Evolutionary conservation across 2,329 filamentous ascomycete species (phyloP), one percentile per base, ranked within the genome.

Genomic region (Trichoderma endophyticum): DNA sequence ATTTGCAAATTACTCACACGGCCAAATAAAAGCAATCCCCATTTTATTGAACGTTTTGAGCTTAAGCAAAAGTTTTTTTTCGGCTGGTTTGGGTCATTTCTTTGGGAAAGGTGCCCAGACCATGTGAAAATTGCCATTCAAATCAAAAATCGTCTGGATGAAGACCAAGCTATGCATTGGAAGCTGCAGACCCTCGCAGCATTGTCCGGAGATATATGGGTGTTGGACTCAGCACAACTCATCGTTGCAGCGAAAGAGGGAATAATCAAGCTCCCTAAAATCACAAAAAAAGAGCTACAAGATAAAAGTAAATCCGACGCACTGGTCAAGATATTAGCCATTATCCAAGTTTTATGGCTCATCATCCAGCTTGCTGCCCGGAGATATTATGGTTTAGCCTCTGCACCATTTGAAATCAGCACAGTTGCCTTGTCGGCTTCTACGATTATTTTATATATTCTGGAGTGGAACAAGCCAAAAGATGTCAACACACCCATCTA

Each of bases 1-100:
- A 39, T 39, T 39, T 6, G 2, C 36, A 0, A 39, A 39, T 9
- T 18, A 8, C 3, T 43, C 36, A 43, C 1, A 3, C 36, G 36
- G 6, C 36, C 36, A 0, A 3, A 43, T 1, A 43, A 18, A 43
- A 4, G 2, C 1, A 8, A 18, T 0, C 2, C 0, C 15, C 2
- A 21, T 12, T 51, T 21, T 12, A 21, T 51, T 8, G 4, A 51
- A 2, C 18, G n/a, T 12, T 51, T 51, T 6, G 4, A 11, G 18
- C 5, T n/a, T n/a, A 51, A 51, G 9, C 43, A 51, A 6, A 12
- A 6, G 0, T 21, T 51, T 2, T 21, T 51, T 21, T 51, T 51
- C 4, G n/a, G 43, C 1, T 21, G 43, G 43, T 21, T 51, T 21
- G 43, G 43, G 6, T 0, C 3, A 5, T 11, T 51, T 21, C 43